Evolutionary conservation across 2,329 filamentous ascomycete species (phyloP).

Genomic region (Meredithiella fracta): DNA sequence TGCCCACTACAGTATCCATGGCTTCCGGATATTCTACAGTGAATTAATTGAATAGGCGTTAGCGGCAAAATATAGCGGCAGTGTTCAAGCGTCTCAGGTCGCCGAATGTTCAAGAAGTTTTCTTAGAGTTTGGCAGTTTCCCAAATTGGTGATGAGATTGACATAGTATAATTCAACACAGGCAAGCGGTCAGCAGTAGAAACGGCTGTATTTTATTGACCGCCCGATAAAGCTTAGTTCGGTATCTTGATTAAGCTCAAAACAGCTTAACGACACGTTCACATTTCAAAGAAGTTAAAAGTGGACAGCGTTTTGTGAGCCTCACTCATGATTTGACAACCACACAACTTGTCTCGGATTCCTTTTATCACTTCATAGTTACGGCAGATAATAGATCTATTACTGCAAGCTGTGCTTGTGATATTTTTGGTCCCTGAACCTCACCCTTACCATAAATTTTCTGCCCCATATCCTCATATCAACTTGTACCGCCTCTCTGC

Average conservation of each 20-base stretch:
- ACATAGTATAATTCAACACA: not conserved
- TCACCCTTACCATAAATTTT: not conserved
- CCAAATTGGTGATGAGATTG: slow-evolving; percentile 1
- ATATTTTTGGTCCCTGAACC: not conserved
- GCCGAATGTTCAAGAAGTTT: not conserved
- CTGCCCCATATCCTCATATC: not conserved
- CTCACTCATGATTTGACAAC: not conserved
- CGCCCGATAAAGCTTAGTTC: slow-evolving; percentile 2
- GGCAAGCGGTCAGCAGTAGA: not conserved
- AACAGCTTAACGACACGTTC: slow-evolving; percentile 14
- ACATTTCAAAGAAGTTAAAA: not conserved
- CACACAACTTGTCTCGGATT: not conserved
- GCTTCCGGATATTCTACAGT: too few relatives aligned
- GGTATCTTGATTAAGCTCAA: slow-evolving; percentile 5
- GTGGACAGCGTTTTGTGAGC: not conserved
- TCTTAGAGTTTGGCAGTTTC: not conserved
- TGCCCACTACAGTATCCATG: too few relatives aligned
- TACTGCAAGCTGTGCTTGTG: not conserved
- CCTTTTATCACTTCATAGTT: not conserved
- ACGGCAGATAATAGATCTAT: not conserved
- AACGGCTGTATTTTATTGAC: slow-evolving; percentile 1
- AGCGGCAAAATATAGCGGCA: not conserved
- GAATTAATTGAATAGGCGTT: not conserved
- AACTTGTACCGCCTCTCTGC: not conserved
- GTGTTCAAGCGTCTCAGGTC: not conserved